A percentile compares a stretch with the other conserved stretches of the same genome.
Evolutionary conservation across 495 filamentous ascomycete genomes (phyloP).

Genomic region (Tuber aestivum): DNA sequence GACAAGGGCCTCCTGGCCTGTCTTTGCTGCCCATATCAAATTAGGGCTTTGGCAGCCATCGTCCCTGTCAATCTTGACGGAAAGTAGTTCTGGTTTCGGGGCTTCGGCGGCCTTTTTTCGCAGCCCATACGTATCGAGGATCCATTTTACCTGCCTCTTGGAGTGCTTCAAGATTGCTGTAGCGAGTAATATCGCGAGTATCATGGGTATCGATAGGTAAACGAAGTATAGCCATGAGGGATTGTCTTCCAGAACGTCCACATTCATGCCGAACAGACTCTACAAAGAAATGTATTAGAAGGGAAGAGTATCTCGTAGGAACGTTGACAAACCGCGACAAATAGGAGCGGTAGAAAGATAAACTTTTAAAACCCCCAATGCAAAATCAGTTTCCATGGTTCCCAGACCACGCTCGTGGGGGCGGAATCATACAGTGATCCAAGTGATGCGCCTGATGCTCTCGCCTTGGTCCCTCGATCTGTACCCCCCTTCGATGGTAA

Average conservation of each 20-base stretch:
- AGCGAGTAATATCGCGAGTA: not conserved
- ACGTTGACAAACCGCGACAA: conserved; percentile 27
- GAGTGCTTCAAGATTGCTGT: conserved; percentile 2
- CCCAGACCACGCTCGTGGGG: no score
- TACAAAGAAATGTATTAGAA: not conserved
- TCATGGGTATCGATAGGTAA: conserved; percentile 13
- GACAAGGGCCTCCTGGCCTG: conserved; percentile 24
- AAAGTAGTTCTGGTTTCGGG: not conserved
- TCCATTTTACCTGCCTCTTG: not conserved
- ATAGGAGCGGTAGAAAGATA: conserved; percentile 34
- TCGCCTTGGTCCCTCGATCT: conserved; percentile 30
- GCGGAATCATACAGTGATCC: conserved; percentile 31
- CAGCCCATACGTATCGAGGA: not conserved
- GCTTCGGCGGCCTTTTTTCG: not conserved
- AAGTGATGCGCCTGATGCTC: conserved; percentile 35
- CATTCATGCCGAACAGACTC: conserved; percentile 24
- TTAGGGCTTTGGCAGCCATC: not conserved
- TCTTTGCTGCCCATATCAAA: conserved; percentile 12
- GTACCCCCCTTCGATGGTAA: conserved; percentile 39
- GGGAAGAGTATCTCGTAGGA: not conserved
- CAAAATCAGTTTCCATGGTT: not conserved
- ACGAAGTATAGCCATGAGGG: conserved; percentile 17
- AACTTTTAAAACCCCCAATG: conserved; percentile 16
- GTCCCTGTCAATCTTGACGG: not conserved
- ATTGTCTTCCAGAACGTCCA: conserved; percentile 9